These are phyloP conservation scores for Oxyria digyna DNA, from an alignment of 148 eudicot genomes.

Conservation along the genomic window DNA sequence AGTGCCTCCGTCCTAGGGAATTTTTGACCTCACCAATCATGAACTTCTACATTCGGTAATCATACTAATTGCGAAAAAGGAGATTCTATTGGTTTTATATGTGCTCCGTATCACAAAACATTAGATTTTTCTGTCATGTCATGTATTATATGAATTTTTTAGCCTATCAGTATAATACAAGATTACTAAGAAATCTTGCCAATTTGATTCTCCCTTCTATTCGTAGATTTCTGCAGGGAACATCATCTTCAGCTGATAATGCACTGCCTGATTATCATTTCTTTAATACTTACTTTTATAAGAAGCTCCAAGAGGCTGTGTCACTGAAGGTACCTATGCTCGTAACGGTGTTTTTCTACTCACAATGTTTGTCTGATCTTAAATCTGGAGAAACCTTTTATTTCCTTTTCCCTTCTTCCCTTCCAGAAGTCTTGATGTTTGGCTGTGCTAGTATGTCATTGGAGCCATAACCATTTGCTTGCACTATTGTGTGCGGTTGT, in stretches of 20 bases:
- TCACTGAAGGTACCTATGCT: conserved; percentile 29
- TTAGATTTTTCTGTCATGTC: neutral
- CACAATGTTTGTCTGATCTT: neutral
- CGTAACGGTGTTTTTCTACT: neutral
- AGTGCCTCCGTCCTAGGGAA: conserved; percentile 66
- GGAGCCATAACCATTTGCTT: neutral
- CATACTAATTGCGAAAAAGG: conserved; percentile 3
- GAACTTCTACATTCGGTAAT: conserved; percentile 80
- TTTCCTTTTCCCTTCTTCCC: no score
- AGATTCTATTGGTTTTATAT: neutral
- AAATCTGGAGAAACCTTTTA: neutral
- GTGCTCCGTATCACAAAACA: neutral
- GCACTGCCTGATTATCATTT: conserved; percentile 38
- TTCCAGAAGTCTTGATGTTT: no score
- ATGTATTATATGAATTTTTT: neutral
- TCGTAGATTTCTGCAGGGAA: conserved; percentile 61
- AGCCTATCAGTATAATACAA: neutral
- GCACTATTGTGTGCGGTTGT: neutral
- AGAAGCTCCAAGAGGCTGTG: conserved; percentile 66
- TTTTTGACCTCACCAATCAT: conserved; percentile 77
- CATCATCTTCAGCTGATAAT: conserved; percentile 20
- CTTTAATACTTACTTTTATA: conserved; percentile 86
- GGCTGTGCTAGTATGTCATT: neutral
- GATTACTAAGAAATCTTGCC: neutral
- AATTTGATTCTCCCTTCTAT: neutral